Evolutionary conservation across 306 rosid species (phyloP).

Genomic region (Clitoria ternatea): DNA sequence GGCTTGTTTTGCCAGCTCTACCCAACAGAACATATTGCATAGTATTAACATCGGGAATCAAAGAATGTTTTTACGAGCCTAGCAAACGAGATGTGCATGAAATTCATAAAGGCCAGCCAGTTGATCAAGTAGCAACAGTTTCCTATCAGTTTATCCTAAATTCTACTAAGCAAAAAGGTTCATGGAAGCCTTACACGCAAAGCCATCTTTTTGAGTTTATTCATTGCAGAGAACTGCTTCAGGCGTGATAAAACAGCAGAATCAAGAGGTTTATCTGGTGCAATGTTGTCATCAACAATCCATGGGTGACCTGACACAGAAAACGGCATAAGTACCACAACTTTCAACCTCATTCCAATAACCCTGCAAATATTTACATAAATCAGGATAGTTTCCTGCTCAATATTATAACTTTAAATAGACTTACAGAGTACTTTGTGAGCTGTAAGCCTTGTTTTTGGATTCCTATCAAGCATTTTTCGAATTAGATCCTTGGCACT

Average conservation of each 20-base stretch:
- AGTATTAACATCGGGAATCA: not conserved
- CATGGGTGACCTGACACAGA: constrained; percentile 56
- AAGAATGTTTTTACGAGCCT: not conserved
- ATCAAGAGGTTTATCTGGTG: constrained; percentile 61
- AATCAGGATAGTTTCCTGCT: constrained; percentile 1
- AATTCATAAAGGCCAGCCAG: not conserved
- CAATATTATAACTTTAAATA: not conserved
- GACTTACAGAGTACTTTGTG: constrained; percentile 47
- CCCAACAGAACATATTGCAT: too few species aligned
- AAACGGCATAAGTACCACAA: constrained; percentile 2
- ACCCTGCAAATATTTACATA: not conserved
- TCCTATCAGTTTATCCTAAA: constrained; percentile 2
- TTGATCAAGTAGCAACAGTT: not conserved
- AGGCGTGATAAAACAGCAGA: constrained; percentile 57
- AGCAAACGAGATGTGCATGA: not conserved
- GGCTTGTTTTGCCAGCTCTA: too few species aligned
- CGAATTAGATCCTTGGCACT: constrained; percentile 56
- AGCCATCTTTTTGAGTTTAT: constrained; percentile 66
- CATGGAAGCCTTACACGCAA: constrained; percentile 41
- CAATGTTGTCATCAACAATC: constrained; percentile 51
- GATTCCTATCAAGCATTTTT: constrained; percentile 54
- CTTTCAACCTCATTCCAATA: not conserved
- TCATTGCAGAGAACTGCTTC: constrained; percentile 63
- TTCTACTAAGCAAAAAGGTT: constrained; percentile 7
- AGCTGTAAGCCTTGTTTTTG: constrained; percentile 42